Evolutionary conservation across 2,329 filamentous ascomycete genomes (phyloP), one percentile per base, ranked within the genome.

Genomic region (Pseudocercospora fijiensis): DNA sequence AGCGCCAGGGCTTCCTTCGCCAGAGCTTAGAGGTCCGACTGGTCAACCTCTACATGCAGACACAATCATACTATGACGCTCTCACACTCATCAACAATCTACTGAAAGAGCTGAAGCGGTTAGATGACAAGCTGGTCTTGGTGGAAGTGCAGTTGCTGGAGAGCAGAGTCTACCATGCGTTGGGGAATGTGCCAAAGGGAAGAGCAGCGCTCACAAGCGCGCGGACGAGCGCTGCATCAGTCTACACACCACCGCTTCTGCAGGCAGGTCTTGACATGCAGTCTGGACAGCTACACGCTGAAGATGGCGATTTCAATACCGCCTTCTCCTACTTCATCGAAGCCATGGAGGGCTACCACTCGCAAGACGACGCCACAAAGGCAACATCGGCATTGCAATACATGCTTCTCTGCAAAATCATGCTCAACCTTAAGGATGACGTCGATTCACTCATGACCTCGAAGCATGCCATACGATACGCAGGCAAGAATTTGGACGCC

Each of bases 331-430:
- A 99, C 84, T 99, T 99, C 79, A 98, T 99, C 78, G 95, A 99
- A 82, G 95, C 96, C 2, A 87, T 99, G 68, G 95, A 99, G 77
- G 95, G 95, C 65, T 99, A 98, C 80, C 92, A 95, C 80, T 89
- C 89, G 53, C 92, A 96, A 78, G 95, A 99, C 71, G 92, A 96
- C 76, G 82, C 88, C 43, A 82, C 85, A 68, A 92, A 93, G 80
- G 95, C 96, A n/a, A 96, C 94, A n/a, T 91, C 94, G 11, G 92
- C 95, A 10, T 84, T 99, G 69, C 95, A 99, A 83, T 99, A 99
- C 84, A 99, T 99, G 95, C 86, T 99, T 60, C 88, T 99, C 37
- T 98, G 95, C 88, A 99, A 99, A 84, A 95, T 99, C 78, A 99
- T 99, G 96, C 85, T 99, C 72, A 99, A 99, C 81, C 85, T 96